Base-by-base conservation (phyloP, 2,329 filamentous ascomycete genomes). In the Cladophialophora immunda region DNA sequence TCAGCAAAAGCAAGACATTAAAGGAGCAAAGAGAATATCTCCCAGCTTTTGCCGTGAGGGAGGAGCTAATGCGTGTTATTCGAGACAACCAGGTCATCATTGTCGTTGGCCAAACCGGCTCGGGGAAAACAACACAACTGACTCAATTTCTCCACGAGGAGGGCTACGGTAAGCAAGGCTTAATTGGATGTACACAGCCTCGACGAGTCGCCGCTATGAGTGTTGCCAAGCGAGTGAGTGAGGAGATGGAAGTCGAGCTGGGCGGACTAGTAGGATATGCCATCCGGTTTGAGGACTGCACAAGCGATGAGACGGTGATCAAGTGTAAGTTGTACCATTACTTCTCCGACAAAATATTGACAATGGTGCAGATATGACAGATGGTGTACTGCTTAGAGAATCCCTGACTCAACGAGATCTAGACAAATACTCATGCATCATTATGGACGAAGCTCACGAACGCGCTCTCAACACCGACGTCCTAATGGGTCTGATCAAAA, bases 361-460 rank as follows among this genome's bases (percentile, higher is more conserved):
- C 52, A 63, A 61, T 66, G n/a, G 41, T 54, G 15, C 70, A 83
- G 82, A 99, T 79, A 97, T 99, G 94, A 99, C 95, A 0, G 96
- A 99, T 75, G 95, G 95, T 82, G 92, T 99, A 25, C 82, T 99
- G 53, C 86, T 99, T 34, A 88, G 95, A 81, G 96, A 99, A 76
- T 97, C 93, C 5, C 84, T 99, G 11, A 94, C 93, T 67, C 94
- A 98, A 78, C 88, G 91, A 6, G 94, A 99, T 77, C 84, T 99
- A 54, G 95, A 98, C 78, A 92, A 92, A 71, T 99, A 99, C 77
- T 97, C 94, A 15, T 97, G 94, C 77, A 93, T 99, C 74, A 99
- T 99, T 79, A 99, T 99, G 95, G 95, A 99, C 76, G 95, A 99
- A 82, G 96, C 95, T 4, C 95, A 99, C 85, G 95, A 99, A 79